Conservation (phyloP, 257 asterid species). For the Solanum chmielewskii region DNA sequence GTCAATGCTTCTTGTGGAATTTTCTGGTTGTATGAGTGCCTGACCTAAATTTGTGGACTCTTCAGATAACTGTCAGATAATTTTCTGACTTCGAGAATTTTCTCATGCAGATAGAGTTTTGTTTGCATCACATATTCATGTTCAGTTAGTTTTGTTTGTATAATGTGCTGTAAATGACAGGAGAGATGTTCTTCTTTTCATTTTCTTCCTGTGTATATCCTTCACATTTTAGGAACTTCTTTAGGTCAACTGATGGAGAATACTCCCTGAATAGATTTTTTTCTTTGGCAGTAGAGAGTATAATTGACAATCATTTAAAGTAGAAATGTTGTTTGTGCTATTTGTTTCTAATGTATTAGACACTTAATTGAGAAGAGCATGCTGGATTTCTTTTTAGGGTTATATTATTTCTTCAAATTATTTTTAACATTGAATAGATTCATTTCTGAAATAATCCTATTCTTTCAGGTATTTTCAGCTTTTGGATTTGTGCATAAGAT, state of each 20-base stretch:
- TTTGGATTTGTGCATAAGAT: slow-evolving; percentile 90
- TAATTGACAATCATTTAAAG: not conserved
- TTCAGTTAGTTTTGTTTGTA: not conserved
- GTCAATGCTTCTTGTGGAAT: not conserved
- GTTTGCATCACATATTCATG: not conserved
- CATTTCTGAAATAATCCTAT: not conserved
- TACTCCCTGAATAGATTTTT: not conserved
- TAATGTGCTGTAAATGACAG: not conserved
- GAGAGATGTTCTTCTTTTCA: not conserved
- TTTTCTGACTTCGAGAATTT: not conserved
- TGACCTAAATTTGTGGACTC: not conserved
- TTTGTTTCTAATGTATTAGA: not conserved
- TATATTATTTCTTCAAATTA: not conserved
- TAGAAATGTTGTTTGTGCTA: not conserved
- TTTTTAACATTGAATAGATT: not conserved
- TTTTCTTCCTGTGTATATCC: not conserved
- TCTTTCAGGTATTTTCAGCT: slow-evolving; percentile 78
- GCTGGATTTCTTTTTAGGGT: not conserved
- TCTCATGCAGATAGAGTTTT: not conserved
- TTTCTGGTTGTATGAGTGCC: not conserved
- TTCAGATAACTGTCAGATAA: not conserved
- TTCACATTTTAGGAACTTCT: not conserved
- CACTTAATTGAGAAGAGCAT: not conserved
- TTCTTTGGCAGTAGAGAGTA: not conserved
- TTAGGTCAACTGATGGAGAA: not conserved